Conservation (phyloP, 805 yeast genomes). For the Candida namnaoensis region DNA sequence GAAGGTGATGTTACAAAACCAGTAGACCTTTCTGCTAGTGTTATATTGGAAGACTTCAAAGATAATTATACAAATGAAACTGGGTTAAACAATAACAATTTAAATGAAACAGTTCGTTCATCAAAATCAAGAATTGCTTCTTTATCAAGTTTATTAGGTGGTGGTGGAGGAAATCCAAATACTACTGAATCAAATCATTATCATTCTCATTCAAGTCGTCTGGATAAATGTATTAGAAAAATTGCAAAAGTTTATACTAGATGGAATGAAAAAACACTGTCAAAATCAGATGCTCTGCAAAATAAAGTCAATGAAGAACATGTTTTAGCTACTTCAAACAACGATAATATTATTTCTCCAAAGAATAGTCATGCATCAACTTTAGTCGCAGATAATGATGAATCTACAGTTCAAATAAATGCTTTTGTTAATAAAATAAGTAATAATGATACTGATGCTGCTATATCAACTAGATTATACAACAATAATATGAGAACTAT, state of each 20-base stretch:
- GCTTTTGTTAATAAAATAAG: no score
- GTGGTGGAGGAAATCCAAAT: neutral
- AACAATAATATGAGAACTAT: no score
- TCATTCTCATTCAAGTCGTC: neutral
- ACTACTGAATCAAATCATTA: neutral
- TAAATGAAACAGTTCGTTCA: slow-evolving; percentile 3
- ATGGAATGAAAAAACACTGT: neutral
- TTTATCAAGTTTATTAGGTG: slow-evolving; percentile 3
- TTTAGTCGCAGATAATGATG: no score
- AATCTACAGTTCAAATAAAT: no score
- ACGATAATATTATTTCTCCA: neutral
- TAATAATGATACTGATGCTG: no score
- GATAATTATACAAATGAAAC: neutral
- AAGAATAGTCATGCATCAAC: neutral
- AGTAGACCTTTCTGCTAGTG: neutral
- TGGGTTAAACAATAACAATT: neutral
- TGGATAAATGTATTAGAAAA: slow-evolving; percentile 7
- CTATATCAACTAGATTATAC: no score
- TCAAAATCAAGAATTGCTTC: slow-evolving; percentile 11
- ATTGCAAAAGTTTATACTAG: slow-evolving; percentile 9
- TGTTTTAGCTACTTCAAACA: neutral
- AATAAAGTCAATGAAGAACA: neutral
- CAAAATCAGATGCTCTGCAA: neutral
- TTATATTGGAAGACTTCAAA: neutral
- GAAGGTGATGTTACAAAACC: no score